phyloP scores from a whole-genome alignment of 2,329 filamentous ascomycete species.

The Hymenoscyphus salicellus region DNA sequence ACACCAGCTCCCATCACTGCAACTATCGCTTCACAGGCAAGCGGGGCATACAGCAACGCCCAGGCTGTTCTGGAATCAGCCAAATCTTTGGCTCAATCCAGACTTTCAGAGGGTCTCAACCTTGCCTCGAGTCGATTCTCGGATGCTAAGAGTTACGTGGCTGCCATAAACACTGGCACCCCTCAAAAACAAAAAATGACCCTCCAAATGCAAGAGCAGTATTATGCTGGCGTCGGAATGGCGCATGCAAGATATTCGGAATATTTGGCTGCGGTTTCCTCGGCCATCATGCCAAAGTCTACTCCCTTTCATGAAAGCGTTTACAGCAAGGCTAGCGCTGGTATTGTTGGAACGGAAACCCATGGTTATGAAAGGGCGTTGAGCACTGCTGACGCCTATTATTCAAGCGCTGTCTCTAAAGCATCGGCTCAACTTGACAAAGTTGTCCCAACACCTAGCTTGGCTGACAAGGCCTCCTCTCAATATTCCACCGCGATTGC shows the following conservation, averaged over 20 bases:
- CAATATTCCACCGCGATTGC: conserved; percentile 44
- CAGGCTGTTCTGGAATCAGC: conserved; percentile 53
- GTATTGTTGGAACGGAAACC: conserved; percentile 28
- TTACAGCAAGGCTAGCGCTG: conserved; percentile 24
- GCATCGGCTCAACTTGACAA: conserved; percentile 43
- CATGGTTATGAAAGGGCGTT: conserved; percentile 25
- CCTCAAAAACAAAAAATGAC: conserved; percentile 52
- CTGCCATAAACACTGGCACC: conserved; percentile 52
- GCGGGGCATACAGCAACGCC: conserved; percentile 62
- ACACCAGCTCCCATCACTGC: conserved; percentile 60
- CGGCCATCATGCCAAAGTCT: conserved; percentile 62
- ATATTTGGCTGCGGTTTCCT: conserved; percentile 69
- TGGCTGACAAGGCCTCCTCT: conserved; percentile 44
- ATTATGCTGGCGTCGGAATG: conserved; percentile 74
- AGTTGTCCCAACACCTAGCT: conserved; percentile 38
- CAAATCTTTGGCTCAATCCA: conserved; percentile 66
- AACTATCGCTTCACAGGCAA: conserved; percentile 41
- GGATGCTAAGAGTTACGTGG: conserved; percentile 63
- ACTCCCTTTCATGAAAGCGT: conserved; percentile 44
- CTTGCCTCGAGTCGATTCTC: conserved; percentile 70
- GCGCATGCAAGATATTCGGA: conserved; percentile 77
- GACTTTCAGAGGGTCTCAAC: conserved; percentile 66
- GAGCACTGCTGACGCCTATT: conserved; percentile 24
- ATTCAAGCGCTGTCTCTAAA: conserved; percentile 35
- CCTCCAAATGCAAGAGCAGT: conserved; percentile 61